Conservation (phyloP, 2,329 filamentous ascomycete genomes). For the Verticillium zaregamsianum region DNA sequence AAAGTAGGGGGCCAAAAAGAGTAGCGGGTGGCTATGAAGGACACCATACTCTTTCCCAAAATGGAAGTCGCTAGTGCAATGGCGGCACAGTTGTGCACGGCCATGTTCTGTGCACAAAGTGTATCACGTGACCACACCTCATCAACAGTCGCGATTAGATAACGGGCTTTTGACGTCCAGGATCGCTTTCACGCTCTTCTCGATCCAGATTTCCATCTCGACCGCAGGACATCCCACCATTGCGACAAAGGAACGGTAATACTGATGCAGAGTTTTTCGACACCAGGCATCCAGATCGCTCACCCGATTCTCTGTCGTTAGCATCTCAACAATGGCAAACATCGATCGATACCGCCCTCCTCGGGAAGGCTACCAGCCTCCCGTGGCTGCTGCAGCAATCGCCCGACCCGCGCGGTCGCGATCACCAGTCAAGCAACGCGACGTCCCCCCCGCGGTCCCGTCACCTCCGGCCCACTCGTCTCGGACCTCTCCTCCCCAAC, state of each 20-base stretch:
- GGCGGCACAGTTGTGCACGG: too few relatives aligned
- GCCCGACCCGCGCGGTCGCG: slow-evolving; percentile 40
- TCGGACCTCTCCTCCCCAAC: slow-evolving; percentile 50
- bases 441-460: slow-evolving; percentile 57
- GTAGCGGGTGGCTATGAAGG: too few relatives aligned
- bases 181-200: neutral
- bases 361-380: slow-evolving; percentile 54
- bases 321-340: slow-evolving; percentile 44
- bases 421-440: slow-evolving; percentile 46
- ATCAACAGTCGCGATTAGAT: slow-evolving; percentile 16
- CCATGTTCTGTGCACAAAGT: too few relatives aligned
- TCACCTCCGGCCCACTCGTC: slow-evolving; percentile 55
- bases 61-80: too few relatives aligned
- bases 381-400: slow-evolving; percentile 34
- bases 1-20: too few relatives aligned
- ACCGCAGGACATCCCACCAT: slow-evolving; percentile 4
- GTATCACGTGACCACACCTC: neutral
- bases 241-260: slow-evolving; percentile 2
- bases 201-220: slow-evolving; percentile 7
- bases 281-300: neutral
- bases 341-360: slow-evolving; percentile 56
- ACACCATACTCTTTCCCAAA: too few relatives aligned
- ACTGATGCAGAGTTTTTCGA: slow-evolving; percentile 6
- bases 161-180: slow-evolving; percentile 8
- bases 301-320: slow-evolving; percentile 4